Evolutionary conservation across 768 basidiomycete genomes (phyloP), one percentile per base, ranked within the genome.

Genomic region (Krasilnikovozyma curviuscula): DNA sequence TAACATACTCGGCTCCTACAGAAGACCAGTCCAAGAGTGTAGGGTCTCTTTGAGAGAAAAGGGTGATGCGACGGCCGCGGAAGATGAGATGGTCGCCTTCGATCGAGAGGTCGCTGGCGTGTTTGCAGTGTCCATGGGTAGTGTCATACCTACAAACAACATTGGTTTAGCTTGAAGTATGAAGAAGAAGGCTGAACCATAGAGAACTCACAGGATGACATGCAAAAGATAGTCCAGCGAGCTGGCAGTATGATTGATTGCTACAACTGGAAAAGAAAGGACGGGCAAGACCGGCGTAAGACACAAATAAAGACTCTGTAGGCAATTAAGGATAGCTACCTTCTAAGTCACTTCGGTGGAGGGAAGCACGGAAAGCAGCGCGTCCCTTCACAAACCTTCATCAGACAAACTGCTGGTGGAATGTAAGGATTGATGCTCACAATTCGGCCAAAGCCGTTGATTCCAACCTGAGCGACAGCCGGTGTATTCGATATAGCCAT

Each of bases 191-290:
- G n/a, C n/a, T n/a, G n/a, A n/a, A n/a, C n/a, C n/a, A n/a, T n/a
- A n/a, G n/a, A n/a, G n/a, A n/a, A n/a, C n/a, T n/a, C n/a, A n/a
- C n/a, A n/a, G n/a, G 44, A 65, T 62, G 2, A 57, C 59, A 38
- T 56, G 61, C 37, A 66, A 51, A 24, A 65, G 59, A 35, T 63
- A 56, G 40, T 62, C 62, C 21, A 59, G 33, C 8, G 56, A 56
- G 7, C 61, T 59, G 2, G 63, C 65, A 16, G 65, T 66, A 55
- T 66, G 65, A 40, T 66, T 66, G 54, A 66, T 62, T 10, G 63
- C 64, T 13, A 63, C 61, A 42, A 66, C 58, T 55, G 46, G 8
- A 44, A 29, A 3, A 55, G 37, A 9, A n/a, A 33, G n/a, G 32
- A 10, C 32, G n/a, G 32, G n/a, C 32, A 9, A 33, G 32, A 9